Evolutionary conservation across 495 filamentous ascomycete species (phyloP).

Genomic region (Penicillium silybi): DNA sequence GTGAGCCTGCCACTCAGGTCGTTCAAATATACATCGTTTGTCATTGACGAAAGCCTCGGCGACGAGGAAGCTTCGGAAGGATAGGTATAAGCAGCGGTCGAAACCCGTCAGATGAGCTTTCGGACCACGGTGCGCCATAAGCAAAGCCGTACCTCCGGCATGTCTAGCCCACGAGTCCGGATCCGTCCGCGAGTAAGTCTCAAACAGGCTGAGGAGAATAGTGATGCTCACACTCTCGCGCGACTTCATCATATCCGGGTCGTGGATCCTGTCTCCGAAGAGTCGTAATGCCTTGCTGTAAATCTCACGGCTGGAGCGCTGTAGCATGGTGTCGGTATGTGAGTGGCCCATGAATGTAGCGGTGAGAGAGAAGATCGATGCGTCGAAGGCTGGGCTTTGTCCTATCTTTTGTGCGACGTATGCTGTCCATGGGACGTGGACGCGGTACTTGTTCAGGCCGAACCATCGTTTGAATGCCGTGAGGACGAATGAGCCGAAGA

Average conservation of each 20-base stretch:
- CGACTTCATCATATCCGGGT: slow-evolving; percentile 12
- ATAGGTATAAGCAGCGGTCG: slow-evolving; percentile 25
- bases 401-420: slow-evolving; percentile 19
- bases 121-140: slow-evolving; percentile 30
- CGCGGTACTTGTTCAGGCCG: slow-evolving; percentile 21
- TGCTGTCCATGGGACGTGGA: slow-evolving; percentile 22
- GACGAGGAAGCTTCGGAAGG: slow-evolving; percentile 28
- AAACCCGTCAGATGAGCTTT: slow-evolving; percentile 24
- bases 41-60: slow-evolving; percentile 22
- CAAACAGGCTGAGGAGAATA: slow-evolving; percentile 27
- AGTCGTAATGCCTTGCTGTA: slow-evolving; percentile 32
- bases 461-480: slow-evolving; percentile 23
- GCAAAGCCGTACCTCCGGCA: slow-evolving; percentile 26
- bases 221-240: slow-evolving; percentile 27
- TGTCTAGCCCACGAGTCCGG: slow-evolving; percentile 28
- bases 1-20: slow-evolving; percentile 27
- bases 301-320: slow-evolving; percentile 21
- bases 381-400: slow-evolving; percentile 20
- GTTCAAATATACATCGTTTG: slow-evolving; percentile 22
- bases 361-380: slow-evolving; percentile 19
- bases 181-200: slow-evolving; percentile 27
- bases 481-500: slow-evolving; percentile 23
- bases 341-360: slow-evolving; percentile 17
- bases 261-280: slow-evolving; percentile 24
- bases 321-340: slow-evolving; percentile 10